Evolutionary conservation across 768 basidiomycete species (phyloP).

Genomic region (Rhodosporidiobolus odoratus): DNA sequence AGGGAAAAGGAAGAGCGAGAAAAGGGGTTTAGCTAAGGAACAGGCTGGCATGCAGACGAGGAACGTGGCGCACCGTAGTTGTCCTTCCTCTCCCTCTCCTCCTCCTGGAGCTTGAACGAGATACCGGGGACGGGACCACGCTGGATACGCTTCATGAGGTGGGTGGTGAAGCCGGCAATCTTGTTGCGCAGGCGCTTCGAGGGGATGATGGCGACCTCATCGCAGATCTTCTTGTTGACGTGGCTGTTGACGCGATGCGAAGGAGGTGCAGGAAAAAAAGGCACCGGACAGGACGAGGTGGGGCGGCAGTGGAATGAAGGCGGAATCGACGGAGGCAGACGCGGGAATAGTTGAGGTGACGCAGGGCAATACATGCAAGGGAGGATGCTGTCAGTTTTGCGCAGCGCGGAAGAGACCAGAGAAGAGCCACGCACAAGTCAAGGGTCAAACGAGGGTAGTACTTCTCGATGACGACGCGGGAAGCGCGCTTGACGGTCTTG

Average conservation of each 20-base stretch:
- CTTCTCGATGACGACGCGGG: slow-evolving; percentile 98
- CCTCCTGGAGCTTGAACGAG: slow-evolving; percentile 99
- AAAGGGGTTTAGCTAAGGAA: neutral
- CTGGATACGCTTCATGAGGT: slow-evolving; percentile 99
- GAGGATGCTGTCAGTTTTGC: slow-evolving; percentile 12
- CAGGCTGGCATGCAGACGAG: neutral
- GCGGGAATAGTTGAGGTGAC: neutral
- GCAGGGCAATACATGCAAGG: neutral
- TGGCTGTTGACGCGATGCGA: slow-evolving; percentile 24
- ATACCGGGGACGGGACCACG: slow-evolving; percentile 97
- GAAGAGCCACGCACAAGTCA: slow-evolving; percentile 70
- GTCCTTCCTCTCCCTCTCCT: slow-evolving; percentile 98
- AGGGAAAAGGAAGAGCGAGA: slow-evolving; percentile 15
- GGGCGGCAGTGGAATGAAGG: neutral
- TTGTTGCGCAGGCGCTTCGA: slow-evolving; percentile 99
- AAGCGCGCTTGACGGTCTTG: slow-evolving; percentile 99
- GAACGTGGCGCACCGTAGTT: slow-evolving; percentile 57
- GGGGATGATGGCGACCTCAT: slow-evolving; percentile 66
- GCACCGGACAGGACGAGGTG: neutral
- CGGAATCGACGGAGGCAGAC: neutral
- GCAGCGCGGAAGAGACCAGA: neutral
- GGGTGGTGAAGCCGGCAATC: slow-evolving; percentile 98
- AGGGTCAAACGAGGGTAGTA: slow-evolving; percentile 99
- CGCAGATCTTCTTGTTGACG: slow-evolving; percentile 53
- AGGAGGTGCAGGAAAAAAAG: neutral